phyloP scores from a whole-genome alignment of 2,329 filamentous ascomycete genomes.

The Xylariaceae sp. region DNA sequence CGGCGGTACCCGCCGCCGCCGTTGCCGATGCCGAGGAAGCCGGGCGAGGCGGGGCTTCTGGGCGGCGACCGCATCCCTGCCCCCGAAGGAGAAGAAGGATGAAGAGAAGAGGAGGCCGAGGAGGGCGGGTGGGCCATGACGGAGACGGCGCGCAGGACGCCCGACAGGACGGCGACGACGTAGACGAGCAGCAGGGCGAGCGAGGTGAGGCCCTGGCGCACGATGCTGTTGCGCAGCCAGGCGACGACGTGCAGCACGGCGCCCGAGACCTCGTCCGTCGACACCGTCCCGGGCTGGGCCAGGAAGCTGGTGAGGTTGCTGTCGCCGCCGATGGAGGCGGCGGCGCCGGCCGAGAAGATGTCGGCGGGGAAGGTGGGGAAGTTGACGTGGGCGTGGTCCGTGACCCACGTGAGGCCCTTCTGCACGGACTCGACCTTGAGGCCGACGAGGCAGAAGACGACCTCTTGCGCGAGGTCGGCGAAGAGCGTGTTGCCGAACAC shows the following conservation, averaged over 20 bases:
- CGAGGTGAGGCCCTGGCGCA: slow-evolving; percentile 74
- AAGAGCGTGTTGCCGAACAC: slow-evolving; percentile 81
- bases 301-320: slow-evolving; percentile 63
- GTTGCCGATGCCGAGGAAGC: no score
- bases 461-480: slow-evolving; percentile 66
- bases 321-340: slow-evolving; percentile 50
- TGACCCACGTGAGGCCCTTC: slow-evolving; percentile 87
- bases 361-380: slow-evolving; percentile 74
- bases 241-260: slow-evolving; percentile 64
- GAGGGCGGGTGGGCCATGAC: slow-evolving; percentile 5
- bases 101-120: no score
- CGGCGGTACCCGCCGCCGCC: no score
- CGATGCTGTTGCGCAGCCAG: slow-evolving; percentile 60
- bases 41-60: no score
- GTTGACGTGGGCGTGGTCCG: slow-evolving; percentile 74
- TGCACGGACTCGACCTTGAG: slow-evolving; percentile 81
- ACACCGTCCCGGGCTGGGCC: slow-evolving; percentile 62
- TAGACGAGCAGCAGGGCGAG: slow-evolving; percentile 67
- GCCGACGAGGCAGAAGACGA: slow-evolving; percentile 80
- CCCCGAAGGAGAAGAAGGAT: no score
- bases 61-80: no score
- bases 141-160: slow-evolving; percentile 52
- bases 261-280: slow-evolving; percentile 73
- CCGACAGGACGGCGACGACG: slow-evolving; percentile 68
- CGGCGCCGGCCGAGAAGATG: slow-evolving; percentile 75